phyloP scores from a whole-genome alignment of 164 flowering plant genomes.

The Cinnamomum micranthum region DNA sequence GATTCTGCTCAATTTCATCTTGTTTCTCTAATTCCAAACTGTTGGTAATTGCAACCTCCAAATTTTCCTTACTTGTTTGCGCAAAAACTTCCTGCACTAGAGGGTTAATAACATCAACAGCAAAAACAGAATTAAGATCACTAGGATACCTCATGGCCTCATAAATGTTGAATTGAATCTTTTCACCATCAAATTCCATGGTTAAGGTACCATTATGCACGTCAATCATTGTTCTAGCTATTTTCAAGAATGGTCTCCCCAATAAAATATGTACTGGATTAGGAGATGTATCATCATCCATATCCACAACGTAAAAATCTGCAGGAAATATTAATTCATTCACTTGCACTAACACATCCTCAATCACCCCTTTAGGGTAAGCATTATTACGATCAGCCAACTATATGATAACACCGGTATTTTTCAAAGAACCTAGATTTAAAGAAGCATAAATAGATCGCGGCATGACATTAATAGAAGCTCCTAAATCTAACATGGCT shows the following conservation, averaged over 20 bases:
- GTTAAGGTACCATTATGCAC: neutral
- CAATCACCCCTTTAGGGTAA: neutral
- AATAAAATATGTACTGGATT: neutral
- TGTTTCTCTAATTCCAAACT: too few species aligned
- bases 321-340: neutral
- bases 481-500: too few species aligned
- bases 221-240: neutral
- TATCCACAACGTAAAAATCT: neutral
- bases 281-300: neutral
- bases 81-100: too few species aligned
- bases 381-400: neutral
- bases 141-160: too few species aligned
- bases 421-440: neutral
- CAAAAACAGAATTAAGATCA: too few species aligned
- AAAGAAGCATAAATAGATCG: neutral
- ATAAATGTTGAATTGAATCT: too few species aligned
- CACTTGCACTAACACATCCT: neutral
- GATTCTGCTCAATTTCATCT: too few species aligned
- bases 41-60: too few species aligned
- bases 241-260: conserved; percentile 1
- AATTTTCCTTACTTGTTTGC: too few species aligned
- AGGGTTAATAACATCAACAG: too few species aligned
- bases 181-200: too few species aligned
- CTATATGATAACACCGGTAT: neutral
- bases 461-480: neutral